phyloP scores from a whole-genome alignment of 2,329 filamentous ascomycete species.

The Phoma sp. region DNA sequence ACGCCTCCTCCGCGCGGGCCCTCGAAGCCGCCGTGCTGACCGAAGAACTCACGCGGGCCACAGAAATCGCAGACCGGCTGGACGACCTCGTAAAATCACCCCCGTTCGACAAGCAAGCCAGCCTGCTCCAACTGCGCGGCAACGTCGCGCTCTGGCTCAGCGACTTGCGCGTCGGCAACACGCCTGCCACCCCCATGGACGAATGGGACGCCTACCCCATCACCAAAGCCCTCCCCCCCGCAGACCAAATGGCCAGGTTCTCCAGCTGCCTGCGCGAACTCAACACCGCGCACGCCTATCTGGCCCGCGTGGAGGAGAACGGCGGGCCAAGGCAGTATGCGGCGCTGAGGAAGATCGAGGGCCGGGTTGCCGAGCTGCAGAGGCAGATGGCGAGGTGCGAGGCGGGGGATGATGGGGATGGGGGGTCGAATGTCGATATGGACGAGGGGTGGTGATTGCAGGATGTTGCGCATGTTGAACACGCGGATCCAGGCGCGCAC shows the following conservation, averaged over 20 bases:
- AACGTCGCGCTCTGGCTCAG: constrained; percentile 77
- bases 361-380: constrained; percentile 25
- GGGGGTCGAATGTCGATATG: not conserved
- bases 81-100: constrained; percentile 72
- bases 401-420: not conserved
- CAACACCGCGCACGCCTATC: constrained; percentile 28
- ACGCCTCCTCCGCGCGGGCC: not conserved
- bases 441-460: not conserved
- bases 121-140: constrained; percentile 72
- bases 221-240: not conserved
- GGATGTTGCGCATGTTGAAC: too few species aligned
- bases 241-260: constrained; percentile 22
- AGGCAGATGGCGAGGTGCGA: constrained; percentile 19
- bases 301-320: constrained; percentile 31
- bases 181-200: constrained; percentile 15
- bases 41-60: constrained; percentile 64
- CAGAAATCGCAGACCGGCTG: constrained; percentile 70
- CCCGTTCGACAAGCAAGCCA: constrained; percentile 71
- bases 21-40: constrained; percentile 48
- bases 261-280: constrained; percentile 29
- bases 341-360: constrained; percentile 25
- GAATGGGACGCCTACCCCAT: constrained; percentile 22
- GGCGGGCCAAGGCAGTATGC: constrained; percentile 22
- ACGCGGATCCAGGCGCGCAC: too few species aligned
- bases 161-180: constrained; percentile 63